Evolutionary conservation across 495 filamentous ascomycete genomes (phyloP).

Genomic region (Podospora anserina): DNA sequence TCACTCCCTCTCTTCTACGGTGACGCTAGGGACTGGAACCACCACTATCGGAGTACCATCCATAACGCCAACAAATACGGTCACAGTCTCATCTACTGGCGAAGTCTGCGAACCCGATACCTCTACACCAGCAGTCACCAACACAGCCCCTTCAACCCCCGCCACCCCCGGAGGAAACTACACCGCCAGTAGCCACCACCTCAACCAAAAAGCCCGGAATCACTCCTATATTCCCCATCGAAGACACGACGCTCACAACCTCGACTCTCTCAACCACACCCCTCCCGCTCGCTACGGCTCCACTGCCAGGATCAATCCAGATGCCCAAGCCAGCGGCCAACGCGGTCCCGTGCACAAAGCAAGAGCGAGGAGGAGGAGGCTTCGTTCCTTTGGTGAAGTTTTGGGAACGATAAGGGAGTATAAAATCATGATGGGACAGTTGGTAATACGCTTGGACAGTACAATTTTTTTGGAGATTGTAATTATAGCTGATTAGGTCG

Average conservation of each 20-base stretch:
- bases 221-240: neutral
- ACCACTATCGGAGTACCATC: neutral
- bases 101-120: neutral
- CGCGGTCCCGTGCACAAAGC: neutral
- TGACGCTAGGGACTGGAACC: neutral
- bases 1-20: neutral
- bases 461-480: too few species aligned
- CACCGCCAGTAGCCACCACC: neutral
- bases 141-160: neutral
- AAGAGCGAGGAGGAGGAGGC: neutral
- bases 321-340: neutral
- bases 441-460: neutral
- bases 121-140: neutral
- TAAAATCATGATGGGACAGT: neutral
- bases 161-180: too few species aligned
- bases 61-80: neutral
- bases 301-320: neutral
- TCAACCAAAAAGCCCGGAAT: neutral
- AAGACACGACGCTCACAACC: neutral
- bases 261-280: neutral
- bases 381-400: too few species aligned
- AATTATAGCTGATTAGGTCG: too few species aligned
- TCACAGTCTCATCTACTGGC: neutral
- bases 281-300: too few species aligned
- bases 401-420: too few species aligned